These are phyloP conservation scores for Begonia loranthoides DNA, from an alignment of 306 rosid genomes.

Conservation along the genomic window DNA sequence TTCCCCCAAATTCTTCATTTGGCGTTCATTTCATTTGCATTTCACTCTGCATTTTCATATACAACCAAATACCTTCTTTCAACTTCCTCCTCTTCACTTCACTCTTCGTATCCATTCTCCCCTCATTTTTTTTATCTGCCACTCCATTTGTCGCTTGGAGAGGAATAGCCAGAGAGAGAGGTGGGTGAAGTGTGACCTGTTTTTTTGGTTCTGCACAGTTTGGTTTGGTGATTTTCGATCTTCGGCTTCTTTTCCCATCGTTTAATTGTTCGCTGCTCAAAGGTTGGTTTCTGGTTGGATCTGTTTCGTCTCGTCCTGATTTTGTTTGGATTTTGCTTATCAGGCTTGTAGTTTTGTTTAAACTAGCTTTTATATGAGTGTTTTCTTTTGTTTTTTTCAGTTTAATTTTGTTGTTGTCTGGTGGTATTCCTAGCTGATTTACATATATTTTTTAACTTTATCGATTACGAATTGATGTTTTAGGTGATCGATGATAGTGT, in stretches of 20 bases:
- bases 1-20: slow-evolving; percentile 5
- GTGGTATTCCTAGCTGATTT: not conserved
- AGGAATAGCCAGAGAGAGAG: not conserved
- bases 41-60: slow-evolving; percentile 9
- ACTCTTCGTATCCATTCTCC: not conserved
- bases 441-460: not conserved
- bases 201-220: not conserved
- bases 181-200: not conserved
- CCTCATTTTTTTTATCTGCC: slow-evolving; percentile 1
- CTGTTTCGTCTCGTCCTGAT: not conserved
- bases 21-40: slow-evolving; percentile 1
- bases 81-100: not conserved
- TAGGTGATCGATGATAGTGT: not conserved
- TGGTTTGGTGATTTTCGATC: not conserved
- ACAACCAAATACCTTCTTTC: not conserved
- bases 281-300: slow-evolving; percentile 7
- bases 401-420: not conserved
- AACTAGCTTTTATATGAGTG: not conserved
- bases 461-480: not conserved
- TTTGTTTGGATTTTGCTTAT: not conserved
- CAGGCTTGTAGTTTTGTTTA: too few relatives aligned
- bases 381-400: not conserved
- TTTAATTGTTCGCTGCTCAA: not conserved
- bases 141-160: not conserved
- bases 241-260: not conserved